Evolutionary conservation across 1,284 basidiomycete genomes (phyloP).

Genomic region (Cryptococcus sp.): DNA sequence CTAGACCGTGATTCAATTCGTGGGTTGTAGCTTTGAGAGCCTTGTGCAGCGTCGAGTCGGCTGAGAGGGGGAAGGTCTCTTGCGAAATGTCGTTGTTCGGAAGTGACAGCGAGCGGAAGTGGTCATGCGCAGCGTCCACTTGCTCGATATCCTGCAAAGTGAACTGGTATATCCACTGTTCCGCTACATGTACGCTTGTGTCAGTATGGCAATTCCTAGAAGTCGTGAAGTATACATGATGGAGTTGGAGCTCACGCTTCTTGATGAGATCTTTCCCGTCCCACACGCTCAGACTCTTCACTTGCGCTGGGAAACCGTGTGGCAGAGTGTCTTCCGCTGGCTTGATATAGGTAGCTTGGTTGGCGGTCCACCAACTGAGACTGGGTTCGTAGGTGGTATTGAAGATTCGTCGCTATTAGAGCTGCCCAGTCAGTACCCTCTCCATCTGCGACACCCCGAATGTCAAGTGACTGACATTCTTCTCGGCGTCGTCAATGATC

Average conservation of each 20-base stretch:
- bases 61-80: constrained; percentile 26
- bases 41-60: constrained; percentile 15
- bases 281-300: constrained; percentile 20
- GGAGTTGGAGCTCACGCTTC: constrained; percentile 20
- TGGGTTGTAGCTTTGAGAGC: constrained; percentile 11
- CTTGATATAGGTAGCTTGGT: constrained; percentile 22
- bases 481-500: too few species aligned
- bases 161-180: constrained; percentile 30
- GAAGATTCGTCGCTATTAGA: constrained; percentile 8
- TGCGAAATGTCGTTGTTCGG: constrained; percentile 20
- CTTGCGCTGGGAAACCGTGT: constrained; percentile 23
- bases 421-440: too few species aligned
- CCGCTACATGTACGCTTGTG: constrained; percentile 10
- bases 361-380: constrained; percentile 25
- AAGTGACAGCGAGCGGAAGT: constrained; percentile 25
- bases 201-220: neutral
- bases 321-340: constrained; percentile 25
- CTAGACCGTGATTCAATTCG: constrained; percentile 28
- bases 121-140: constrained; percentile 24
- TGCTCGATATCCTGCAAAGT: constrained; percentile 20
- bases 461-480: too few species aligned
- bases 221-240: neutral
- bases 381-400: constrained; percentile 28
- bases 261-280: constrained; percentile 30
- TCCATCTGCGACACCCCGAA: too few species aligned